Evolutionary conservation across 331 rosid species (phyloP).

Genomic region (Saraca asoca): DNA sequence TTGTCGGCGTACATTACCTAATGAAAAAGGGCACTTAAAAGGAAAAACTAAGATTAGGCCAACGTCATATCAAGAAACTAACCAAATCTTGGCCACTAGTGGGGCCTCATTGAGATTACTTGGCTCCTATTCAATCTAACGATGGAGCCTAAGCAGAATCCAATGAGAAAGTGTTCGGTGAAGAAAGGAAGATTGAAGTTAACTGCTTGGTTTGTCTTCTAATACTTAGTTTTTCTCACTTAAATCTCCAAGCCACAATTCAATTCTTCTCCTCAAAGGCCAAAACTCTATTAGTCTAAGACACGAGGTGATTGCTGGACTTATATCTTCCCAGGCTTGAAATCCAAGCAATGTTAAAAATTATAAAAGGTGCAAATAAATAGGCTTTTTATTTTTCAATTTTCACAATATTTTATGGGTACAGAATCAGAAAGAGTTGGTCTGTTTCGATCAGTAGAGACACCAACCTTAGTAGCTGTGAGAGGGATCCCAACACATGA

Average conservation of each 20-base stretch:
- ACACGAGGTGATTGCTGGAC: conserved; percentile 31
- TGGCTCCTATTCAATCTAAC: conserved; percentile 27
- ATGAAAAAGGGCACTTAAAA: background rate
- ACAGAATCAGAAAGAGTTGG: conserved; percentile 2
- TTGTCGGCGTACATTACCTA: conserved; percentile 29
- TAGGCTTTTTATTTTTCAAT: background rate
- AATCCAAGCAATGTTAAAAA: conserved; percentile 40
- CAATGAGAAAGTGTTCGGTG: conserved; percentile 42
- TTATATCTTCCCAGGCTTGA: conserved; percentile 38
- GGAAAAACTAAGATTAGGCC: conserved; percentile 3
- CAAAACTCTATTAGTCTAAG: background rate
- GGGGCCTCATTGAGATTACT: conserved; percentile 34
- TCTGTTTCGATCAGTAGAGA: conserved; percentile 12
- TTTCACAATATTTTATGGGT: conserved; percentile 3
- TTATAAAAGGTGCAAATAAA: background rate
- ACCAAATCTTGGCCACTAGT: conserved; percentile 17
- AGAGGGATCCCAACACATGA: conserved; percentile 7
- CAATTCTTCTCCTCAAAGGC: too few relatives aligned
- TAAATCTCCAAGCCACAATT: too few relatives aligned
- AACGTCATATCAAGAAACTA: conserved; percentile 32
- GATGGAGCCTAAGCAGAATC: conserved; percentile 39
- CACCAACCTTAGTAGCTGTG: conserved; percentile 26
- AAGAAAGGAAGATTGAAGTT: conserved; percentile 37
- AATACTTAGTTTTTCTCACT: too few relatives aligned
- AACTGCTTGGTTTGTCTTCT: conserved; percentile 6